These are phyloP conservation scores for Hypsizygus marmoreus DNA, from an alignment of 768 basidiomycete species.

Conservation along the genomic window DNA sequence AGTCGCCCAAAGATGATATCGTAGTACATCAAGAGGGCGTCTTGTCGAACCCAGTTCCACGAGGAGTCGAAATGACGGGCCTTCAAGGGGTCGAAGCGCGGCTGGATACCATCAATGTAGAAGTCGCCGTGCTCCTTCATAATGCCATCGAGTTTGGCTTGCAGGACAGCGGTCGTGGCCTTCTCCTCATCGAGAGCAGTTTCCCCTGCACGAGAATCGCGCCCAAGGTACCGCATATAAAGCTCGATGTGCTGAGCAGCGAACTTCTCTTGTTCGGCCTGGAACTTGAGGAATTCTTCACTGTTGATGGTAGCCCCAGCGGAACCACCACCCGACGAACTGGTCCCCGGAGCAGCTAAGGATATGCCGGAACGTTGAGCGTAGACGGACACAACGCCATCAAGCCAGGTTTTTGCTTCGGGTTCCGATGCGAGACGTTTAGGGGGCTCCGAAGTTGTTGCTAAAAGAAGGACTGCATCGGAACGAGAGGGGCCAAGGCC, in stretches of 20 bases:
- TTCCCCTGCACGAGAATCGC: conserved; percentile 91
- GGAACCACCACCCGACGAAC: conserved; percentile 59
- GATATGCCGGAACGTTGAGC: conserved; percentile 89
- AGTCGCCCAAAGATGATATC: conserved; percentile 97
- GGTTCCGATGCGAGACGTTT: conserved; percentile 90
- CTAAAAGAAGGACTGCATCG: conserved; percentile 88
- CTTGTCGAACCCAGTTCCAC: conserved; percentile 99
- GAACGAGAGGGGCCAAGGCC: conserved; percentile 90
- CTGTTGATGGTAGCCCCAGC: conserved; percentile 95
- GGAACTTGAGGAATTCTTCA: conserved; percentile 97
- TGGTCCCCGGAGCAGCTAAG: conserved; percentile 67
- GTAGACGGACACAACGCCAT: conserved; percentile 80
- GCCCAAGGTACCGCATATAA: conserved; percentile 94
- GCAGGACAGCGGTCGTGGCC: conserved; percentile 67
- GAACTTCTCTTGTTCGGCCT: conserved; percentile 89
- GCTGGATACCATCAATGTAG: conserved; percentile 94
- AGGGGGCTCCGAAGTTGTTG: conserved; percentile 89
- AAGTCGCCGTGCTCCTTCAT: conserved; percentile 89
- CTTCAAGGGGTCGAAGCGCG: conserved; percentile 92
- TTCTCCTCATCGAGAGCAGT: conserved; percentile 88
- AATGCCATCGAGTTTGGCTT: conserved; percentile 87
- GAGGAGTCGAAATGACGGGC: conserved; percentile 98
- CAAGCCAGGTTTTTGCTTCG: conserved; percentile 94
- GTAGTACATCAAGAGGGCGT: conserved; percentile 95
- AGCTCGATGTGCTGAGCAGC: conserved; percentile 93